Percentiles rank a stretch among this genome's conserved stretches.
Evolutionary conservation across 2,329 filamentous ascomycete genomes (phyloP).

Genomic region (Apiospora rasikravindrae): DNA sequence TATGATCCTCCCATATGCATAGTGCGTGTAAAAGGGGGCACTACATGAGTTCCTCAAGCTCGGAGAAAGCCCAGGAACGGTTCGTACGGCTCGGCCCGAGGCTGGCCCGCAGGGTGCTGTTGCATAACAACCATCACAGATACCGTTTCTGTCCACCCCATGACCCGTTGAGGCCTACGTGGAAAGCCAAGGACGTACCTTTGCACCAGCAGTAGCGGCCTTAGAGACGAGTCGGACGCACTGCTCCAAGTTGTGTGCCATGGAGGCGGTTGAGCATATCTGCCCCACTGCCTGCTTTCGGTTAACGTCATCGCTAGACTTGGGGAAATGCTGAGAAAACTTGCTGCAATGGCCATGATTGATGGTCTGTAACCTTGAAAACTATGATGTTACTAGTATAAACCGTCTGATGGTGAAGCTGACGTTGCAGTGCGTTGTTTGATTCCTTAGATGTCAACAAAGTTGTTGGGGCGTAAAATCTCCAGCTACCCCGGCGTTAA

Average conservation of each 20-base stretch:
- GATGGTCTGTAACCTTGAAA: neutral
- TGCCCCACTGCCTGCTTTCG: conserved; percentile 78
- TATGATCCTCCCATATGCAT: neutral
- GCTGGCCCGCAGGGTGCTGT: neutral
- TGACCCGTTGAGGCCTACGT: neutral
- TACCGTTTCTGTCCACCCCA: neutral
- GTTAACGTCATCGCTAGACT: conserved; percentile 10
- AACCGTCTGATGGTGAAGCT: neutral
- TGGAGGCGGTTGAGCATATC: conserved; percentile 81
- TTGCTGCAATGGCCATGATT: conserved; percentile 16
- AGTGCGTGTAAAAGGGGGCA: too few relatives aligned
- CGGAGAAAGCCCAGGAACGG: too few relatives aligned
- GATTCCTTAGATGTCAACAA: neutral
- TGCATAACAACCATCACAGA: neutral
- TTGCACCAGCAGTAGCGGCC: conserved; percentile 77
- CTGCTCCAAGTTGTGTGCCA: conserved; percentile 79
- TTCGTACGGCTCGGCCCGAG: too few relatives aligned
- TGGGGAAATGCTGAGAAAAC: neutral
- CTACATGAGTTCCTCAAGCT: too few relatives aligned
- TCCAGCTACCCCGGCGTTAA: neutral
- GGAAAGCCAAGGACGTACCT: conserved; percentile 54
- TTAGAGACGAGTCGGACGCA: conserved; percentile 75
- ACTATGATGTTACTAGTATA: neutral
- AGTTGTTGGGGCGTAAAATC: neutral
- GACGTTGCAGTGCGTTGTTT: neutral